These are phyloP conservation scores for Kodamaea hsintzibuensis DNA, from an alignment of 805 yeast species.

Conservation along the genomic window DNA sequence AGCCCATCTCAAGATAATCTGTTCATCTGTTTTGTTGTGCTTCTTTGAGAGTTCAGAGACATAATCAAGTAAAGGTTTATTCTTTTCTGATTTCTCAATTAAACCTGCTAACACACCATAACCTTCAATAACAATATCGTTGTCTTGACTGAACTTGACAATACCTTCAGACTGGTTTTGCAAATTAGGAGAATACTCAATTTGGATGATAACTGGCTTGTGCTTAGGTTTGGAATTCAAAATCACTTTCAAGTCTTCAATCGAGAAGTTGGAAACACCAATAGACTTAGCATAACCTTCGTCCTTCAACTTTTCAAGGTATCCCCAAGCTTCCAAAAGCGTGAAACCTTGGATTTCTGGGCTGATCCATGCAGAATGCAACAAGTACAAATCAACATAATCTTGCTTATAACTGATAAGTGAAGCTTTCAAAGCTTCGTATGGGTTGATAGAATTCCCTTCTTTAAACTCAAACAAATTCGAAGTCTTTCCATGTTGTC, in stretches of 20 bases:
- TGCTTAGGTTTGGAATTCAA: slow-evolving; percentile 3
- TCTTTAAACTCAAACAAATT: background rate
- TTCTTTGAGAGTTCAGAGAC: slow-evolving; percentile 47
- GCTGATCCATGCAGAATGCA: slow-evolving; percentile 42
- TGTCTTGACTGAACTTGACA: slow-evolving; percentile 12
- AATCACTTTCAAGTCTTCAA: slow-evolving; percentile 41
- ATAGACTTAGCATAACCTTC: slow-evolving; percentile 67
- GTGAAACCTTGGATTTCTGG: slow-evolving; percentile 37
- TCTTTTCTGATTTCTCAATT: slow-evolving; percentile 13
- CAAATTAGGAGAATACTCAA: too few relatives aligned
- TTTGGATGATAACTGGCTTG: slow-evolving; percentile 24
- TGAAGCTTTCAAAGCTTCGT: background rate
- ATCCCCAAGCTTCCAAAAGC: slow-evolving; percentile 60
- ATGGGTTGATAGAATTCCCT: background rate
- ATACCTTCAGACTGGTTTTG: slow-evolving; percentile 24
- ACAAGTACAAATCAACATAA: background rate
- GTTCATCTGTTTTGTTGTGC: slow-evolving; percentile 37
- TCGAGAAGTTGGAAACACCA: slow-evolving; percentile 62
- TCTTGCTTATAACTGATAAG: background rate
- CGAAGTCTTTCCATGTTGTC: background rate
- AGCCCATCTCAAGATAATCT: slow-evolving; percentile 25
- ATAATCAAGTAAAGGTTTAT: slow-evolving; percentile 27
- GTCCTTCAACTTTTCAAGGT: slow-evolving; percentile 65
- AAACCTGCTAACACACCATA: slow-evolving; percentile 24
- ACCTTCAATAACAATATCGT: slow-evolving; percentile 19